Base-by-base conservation (phyloP, 2,329 filamentous ascomycete species). In the Ascochyta viciae-villosae region DNA sequence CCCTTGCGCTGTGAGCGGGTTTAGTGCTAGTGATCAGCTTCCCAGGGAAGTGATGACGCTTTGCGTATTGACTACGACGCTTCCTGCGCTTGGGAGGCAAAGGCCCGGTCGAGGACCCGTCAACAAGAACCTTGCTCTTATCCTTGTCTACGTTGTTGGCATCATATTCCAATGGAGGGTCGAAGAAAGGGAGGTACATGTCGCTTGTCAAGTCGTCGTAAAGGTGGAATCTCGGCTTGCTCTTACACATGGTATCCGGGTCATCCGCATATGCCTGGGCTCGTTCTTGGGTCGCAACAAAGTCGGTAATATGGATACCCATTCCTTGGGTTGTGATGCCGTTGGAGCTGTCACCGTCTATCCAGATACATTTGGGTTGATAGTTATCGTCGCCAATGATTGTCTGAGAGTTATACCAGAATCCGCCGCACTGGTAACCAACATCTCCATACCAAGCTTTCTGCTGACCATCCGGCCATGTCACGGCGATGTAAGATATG, bases 1-100 rank as follows among this genome's bases (percentile, higher is more conserved):
- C 59, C 12, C 49, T 65, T 13, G 73, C 74, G 44, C 61, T 72
- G 48, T 75, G 72, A 26, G 66, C 54, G 31, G 70, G 58, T n/a
- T 63, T 46, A 4, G 41, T 39, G 46, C 53, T 57, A 12, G 26
- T 57, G 15, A 57, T 35, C 1, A 60, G 35, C 23, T 33, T 47
- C 9, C 57, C 51, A 6, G 40, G 53, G 48, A 60, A 56, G 10
- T 49, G 49, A 29, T 47, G 43, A 35, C 43, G 54, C 48, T 52
- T 57, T 12, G 23, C 13, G 27, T 34, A 13, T 10, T 41, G 26
- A 26, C 31, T 5, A 22, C 48, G 48, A 43, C 48, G 48, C 48
- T 50, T 41, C 22, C 37, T 39, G 43, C 27, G 39, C 19, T 35
- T 41, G 3, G 50, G 50, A 16, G 42, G 50, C 35, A 53, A 31